Conservation (phyloP, 192 early-diverging fungal genomes). For the Chytriomyces hyalinus region DNA sequence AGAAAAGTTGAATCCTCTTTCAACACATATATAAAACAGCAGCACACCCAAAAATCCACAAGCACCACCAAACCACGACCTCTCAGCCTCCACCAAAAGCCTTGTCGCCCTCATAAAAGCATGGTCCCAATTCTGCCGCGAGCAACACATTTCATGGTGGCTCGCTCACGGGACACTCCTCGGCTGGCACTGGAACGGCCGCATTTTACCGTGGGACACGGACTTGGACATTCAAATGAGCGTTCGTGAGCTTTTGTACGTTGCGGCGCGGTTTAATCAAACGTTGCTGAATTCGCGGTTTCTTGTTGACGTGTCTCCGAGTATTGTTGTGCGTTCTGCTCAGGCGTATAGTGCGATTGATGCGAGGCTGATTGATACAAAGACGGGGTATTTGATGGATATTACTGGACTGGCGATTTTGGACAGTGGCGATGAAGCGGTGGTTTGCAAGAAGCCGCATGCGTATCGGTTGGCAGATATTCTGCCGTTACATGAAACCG, state of each 20-base stretch:
- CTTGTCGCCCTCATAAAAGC: neutral
- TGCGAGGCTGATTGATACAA: conserved; percentile 19
- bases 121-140: conserved; percentile 37
- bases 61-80: neutral
- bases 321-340: neutral
- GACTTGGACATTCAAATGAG: conserved; percentile 37
- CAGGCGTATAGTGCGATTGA: conserved; percentile 15
- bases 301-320: conserved; percentile 20
- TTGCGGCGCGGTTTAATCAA: conserved; percentile 14
- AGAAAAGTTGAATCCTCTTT: neutral
- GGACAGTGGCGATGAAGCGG: neutral
- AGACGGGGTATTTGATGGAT: conserved; percentile 24
- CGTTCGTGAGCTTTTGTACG: neutral
- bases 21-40: neutral
- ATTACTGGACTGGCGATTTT: conserved; percentile 1
- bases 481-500: conserved; percentile 11
- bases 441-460: conserved; percentile 21
- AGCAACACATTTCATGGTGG: conserved; percentile 43
- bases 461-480: conserved; percentile 5
- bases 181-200: conserved; percentile 49
- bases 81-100: neutral
- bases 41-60: neutral
- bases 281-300: conserved; percentile 18
- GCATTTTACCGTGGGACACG: conserved; percentile 48
- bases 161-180: conserved; percentile 47